Evolutionary conservation across 2,329 filamentous ascomycete species (phyloP).

Genomic region (Bipolaris cookei): DNA sequence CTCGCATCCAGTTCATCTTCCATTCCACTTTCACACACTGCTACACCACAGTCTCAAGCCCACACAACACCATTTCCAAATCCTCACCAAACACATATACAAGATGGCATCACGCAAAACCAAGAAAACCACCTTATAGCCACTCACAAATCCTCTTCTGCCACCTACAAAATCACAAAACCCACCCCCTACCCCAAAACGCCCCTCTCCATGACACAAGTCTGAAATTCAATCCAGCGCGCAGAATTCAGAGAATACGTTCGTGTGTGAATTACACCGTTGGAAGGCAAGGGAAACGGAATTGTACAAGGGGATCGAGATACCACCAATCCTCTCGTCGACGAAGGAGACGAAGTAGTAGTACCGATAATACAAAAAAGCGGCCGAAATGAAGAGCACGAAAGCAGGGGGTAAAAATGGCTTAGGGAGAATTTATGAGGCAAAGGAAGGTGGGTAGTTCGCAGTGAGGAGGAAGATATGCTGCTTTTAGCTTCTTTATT

Average conservation of each 20-base stretch:
- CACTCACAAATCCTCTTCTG: not conserved
- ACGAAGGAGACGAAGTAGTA: not conserved
- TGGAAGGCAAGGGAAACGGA: not conserved
- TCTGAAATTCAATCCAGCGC: not conserved
- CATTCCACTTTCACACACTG: no score
- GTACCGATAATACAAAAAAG: not conserved
- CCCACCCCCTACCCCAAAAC: not conserved
- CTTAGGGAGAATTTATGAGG: not conserved
- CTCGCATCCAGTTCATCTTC: no score
- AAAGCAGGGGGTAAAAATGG: not conserved
- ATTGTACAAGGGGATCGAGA: no score
- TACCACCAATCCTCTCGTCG: no score
- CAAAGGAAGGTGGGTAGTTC: not conserved
- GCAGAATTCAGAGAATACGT: not conserved
- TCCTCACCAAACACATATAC: no score
- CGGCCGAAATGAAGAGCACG: not conserved
- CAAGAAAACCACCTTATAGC: no score
- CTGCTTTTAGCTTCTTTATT: not conserved
- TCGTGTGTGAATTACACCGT: not conserved
- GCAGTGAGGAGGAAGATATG: not conserved
- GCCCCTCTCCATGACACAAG: not conserved
- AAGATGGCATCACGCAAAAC: no score
- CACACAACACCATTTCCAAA: no score
- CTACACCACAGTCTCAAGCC: no score
- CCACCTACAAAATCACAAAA: not conserved